Evolutionary conservation across 805 yeast genomes (phyloP), one percentile per base, ranked within the genome.

Genomic region (Suhomyces kilbournensis): DNA sequence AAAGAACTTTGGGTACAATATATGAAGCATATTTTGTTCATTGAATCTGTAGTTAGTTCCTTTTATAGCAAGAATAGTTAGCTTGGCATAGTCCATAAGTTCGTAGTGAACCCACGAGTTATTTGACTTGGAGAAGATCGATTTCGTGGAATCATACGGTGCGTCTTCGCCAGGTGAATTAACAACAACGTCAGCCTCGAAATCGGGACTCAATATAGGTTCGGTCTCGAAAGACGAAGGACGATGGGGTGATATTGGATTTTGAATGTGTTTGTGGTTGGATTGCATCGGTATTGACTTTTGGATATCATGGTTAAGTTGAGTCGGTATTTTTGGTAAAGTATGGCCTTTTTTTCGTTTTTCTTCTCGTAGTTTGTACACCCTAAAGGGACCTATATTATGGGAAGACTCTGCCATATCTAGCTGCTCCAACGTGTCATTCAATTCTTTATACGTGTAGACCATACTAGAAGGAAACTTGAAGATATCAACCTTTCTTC

Each of bases 401-500:
- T 39, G 20, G 50, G 48, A 45, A n/a, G 7, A 40, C 51, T 20
- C 63, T 25, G 20, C 50, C 23, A 38, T 40, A 15, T 72, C 77
- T 17, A 75, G 52, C 23, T 53, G 54, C 3, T 72, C 73, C n/a
- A 80, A 56, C 15, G 63, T 70, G 0, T 57, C 55, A 53, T 72
- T 77, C 52, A 81, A 60, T 49, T 74, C 74, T 5, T 63, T 65
- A 55, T 70, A 72, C 12, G 76, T 75, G 56, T 76, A 80, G 6
- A 50, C 52, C 67, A 69, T 62, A 3, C 47, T 48, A 7, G 55
- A 51, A 0, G 81, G 76, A 55, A 75, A 80, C 46, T 57, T 58
- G 58, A 76, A 77, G 35, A 78, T 68, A 4, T 74, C 79, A 17
- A 81, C 68, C 34, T 69, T 72, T 26, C 84, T 65, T 55, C 85